A percentile compares a stretch with the other conserved stretches of the same genome.
phyloP scores from a whole-genome alignment of 495 filamentous ascomycete species.

The Hyaloscypha bicolor region DNA sequence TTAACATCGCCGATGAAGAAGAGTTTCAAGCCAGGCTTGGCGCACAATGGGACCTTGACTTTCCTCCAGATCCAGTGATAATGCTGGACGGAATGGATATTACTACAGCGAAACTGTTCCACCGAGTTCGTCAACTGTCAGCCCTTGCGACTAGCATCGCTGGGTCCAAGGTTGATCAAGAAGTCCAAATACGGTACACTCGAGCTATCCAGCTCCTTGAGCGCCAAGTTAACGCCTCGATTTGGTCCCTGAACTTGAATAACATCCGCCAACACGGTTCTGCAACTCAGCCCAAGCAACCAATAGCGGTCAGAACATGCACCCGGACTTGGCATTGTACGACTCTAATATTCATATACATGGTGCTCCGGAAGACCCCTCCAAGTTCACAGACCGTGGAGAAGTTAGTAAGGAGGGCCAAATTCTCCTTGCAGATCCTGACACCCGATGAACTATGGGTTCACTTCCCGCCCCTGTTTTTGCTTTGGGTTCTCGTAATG shows the following conservation, averaged over 20 bases:
- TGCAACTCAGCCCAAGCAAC: background rate
- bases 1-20: background rate
- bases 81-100: background rate
- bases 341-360: conserved; percentile 2
- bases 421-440: background rate
- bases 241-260: conserved; percentile 2
- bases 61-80: background rate
- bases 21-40: background rate
- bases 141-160: background rate
- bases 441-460: background rate
- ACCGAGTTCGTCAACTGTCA: background rate
- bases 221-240: conserved; percentile 7
- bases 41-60: conserved; percentile 4
- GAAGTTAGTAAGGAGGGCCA: background rate
- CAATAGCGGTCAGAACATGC: background rate
- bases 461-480: background rate
- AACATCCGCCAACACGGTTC: background rate
- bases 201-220: background rate
- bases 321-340: conserved; percentile 5
- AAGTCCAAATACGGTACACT: background rate
- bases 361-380: background rate
- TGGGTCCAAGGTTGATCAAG: background rate
- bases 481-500: background rate
- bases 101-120: background rate
- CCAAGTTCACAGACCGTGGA: background rate